These are phyloP conservation scores for Fistulifera pelliculosa DNA, from an alignment of 108 stramenopile genomes.

Conservation along the genomic window DNA sequence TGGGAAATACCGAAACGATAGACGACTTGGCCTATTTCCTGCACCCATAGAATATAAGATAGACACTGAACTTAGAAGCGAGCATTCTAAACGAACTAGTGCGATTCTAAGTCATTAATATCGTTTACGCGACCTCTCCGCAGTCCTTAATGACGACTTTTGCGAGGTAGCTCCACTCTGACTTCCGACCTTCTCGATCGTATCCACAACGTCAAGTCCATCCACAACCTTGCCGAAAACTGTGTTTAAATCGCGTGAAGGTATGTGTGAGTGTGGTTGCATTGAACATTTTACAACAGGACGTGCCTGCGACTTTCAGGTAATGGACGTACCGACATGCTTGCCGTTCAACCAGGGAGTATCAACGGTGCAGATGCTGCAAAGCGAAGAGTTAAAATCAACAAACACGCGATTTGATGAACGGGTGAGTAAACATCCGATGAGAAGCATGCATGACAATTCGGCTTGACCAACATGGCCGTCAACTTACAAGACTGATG, in stretches of 20 bases:
- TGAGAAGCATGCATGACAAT: neutral
- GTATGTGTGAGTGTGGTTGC: no score
- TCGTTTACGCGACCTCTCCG: constrained; percentile 53
- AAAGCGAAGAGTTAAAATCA: constrained; percentile 55
- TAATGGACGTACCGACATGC: constrained; percentile 34
- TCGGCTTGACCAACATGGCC: neutral
- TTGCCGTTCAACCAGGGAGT: constrained; percentile 96
- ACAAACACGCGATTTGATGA: constrained; percentile 2
- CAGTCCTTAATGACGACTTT: constrained; percentile 74
- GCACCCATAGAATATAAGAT: no score
- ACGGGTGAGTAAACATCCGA: no score
- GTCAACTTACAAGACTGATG: neutral
- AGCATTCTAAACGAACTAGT: no score
- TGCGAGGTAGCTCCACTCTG: constrained; percentile 53
- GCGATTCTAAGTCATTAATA: no score
- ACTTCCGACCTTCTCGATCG: constrained; percentile 77
- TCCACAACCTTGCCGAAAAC: constrained; percentile 88
- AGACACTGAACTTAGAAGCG: no score
- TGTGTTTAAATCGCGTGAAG: constrained; percentile 17
- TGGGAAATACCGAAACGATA: no score
- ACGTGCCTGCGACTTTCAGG: no score
- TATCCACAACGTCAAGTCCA: constrained; percentile 82
- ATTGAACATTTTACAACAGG: no score
- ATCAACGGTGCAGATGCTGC: constrained; percentile 80
- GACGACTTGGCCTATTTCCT: no score